These are phyloP conservation scores for Saccharomycopsis fibuligera DNA, from an alignment of 805 yeast species.

Conservation along the genomic window DNA sequence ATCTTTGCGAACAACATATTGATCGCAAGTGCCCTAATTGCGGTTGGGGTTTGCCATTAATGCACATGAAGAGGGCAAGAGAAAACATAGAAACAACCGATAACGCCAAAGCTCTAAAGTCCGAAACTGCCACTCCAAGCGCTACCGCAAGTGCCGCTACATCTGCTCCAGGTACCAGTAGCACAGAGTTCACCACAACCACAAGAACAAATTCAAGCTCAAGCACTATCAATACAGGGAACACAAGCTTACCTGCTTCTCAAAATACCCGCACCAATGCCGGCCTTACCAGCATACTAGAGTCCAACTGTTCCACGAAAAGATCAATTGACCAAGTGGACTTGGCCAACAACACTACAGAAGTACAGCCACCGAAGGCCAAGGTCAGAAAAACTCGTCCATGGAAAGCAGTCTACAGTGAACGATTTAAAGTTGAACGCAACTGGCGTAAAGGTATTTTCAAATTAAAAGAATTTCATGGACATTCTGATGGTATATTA, in stretches of 20 bases:
- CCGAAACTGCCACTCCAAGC: constrained; percentile 1
- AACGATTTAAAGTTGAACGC: constrained; percentile 82
- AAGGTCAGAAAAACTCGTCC: constrained; percentile 54
- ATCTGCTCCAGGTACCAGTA: background rate
- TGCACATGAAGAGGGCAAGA: constrained; percentile 78
- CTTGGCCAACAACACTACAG: background rate
- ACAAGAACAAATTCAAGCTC: background rate
- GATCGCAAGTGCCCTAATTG: constrained; percentile 96
- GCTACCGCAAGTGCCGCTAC: background rate
- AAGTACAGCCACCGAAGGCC: background rate
- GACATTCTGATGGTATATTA: constrained; percentile 86
- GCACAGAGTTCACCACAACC: background rate
- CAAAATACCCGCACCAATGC: background rate
- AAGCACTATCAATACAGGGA: background rate
- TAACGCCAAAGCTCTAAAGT: constrained; percentile 12
- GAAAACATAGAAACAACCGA: constrained; percentile 29
- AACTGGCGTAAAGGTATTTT: constrained; percentile 90
- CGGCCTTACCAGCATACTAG: background rate
- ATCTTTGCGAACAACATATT: constrained; percentile 96
- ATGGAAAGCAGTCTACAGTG: constrained; percentile 93
- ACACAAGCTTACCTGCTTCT: background rate
- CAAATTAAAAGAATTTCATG: constrained; percentile 56
- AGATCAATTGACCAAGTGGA: background rate
- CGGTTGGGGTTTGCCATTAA: constrained; percentile 96
- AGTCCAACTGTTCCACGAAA: constrained; percentile 1